Base-by-base conservation (phyloP, 805 yeast species). In the Ogataea thermomethanolica region DNA sequence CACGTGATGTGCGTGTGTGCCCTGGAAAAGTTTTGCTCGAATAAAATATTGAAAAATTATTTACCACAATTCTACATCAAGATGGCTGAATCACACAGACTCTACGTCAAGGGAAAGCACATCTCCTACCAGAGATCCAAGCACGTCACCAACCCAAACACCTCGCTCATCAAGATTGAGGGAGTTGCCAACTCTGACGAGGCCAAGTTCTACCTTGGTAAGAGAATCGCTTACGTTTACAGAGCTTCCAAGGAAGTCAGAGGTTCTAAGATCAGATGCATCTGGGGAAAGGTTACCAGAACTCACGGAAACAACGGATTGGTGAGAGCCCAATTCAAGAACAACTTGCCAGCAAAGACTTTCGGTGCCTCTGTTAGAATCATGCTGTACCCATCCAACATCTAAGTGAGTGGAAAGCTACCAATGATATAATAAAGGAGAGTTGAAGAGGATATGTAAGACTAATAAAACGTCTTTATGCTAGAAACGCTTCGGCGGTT, bases 31-130 rank as follows among this genome's bases (percentile, higher is more conserved):
- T 30, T 37, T 37, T 37, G 40, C 40, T 30, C 30, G 25, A 32
- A 33, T 25, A 38, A 38, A 38, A 38, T 38, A 38, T 38, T 38
- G 42, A 38, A 38, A 38, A 38, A 38, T 38, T 38, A 38, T 38
- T 38, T 30, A 37, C 41, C 38, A 37, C 29, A 32, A 37, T 33
- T 38, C 36, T 38, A 31, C 33, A 38, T 32, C 36, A 78, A 71
- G 74, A 87, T 87, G 95, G 89, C 95, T 78, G 95, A 86, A 80
- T 83, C 95, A 70, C 95, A 87, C 78, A 87, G 96, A 88, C 84
- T 93, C 79, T 93, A 93, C 96, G 98, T 93, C 77, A 93, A 91
- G 84, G 99, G 98, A 78, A 93, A 91, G 84, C 99, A 93, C 85
- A 72, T 93, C 70, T 90, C 97, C 65, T 93, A 91, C 95, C 98